phyloP scores from a whole-genome alignment of 306 rosid species.

The Fragaria ananassa region DNA sequence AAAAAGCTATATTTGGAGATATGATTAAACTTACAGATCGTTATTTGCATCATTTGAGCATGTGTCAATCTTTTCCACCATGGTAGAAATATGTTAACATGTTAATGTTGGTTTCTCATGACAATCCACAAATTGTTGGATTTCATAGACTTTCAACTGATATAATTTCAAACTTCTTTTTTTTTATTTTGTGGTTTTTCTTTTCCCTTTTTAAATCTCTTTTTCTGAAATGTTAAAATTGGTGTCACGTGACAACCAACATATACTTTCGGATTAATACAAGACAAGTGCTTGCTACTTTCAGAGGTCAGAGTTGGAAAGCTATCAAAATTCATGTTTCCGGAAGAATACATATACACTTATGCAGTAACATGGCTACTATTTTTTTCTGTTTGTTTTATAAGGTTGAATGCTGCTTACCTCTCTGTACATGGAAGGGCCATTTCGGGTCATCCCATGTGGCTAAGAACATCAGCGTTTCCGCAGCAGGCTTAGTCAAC shows the following conservation, averaged over 20 bases:
- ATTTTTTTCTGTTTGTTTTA: conserved; percentile 24
- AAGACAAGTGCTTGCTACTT: background rate
- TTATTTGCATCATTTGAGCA: background rate
- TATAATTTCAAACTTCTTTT: background rate
- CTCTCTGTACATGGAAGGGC: conserved; percentile 59
- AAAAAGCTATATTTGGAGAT: background rate
- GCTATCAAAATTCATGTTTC: background rate
- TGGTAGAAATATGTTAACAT: background rate
- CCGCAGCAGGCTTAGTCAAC: conserved; percentile 37
- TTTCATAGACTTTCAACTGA: background rate
- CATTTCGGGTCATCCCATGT: conserved; percentile 53
- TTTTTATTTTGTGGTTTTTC: too few species aligned
- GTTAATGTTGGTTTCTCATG: background rate
- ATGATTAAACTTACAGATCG: background rate
- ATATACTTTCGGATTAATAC: background rate
- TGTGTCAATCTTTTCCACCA: background rate
- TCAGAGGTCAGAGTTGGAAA: conserved; percentile 1
- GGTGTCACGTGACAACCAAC: background rate
- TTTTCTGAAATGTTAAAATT: background rate
- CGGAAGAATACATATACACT: background rate
- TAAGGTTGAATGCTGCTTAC: conserved; percentile 67
- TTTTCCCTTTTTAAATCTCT: background rate
- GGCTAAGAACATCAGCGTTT: conserved; percentile 51
- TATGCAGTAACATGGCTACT: background rate
- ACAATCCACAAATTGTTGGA: background rate